Evolutionary conservation across 352 stramenopile genomes (phyloP), one percentile per base, ranked within the genome.

Genomic region (Phytophthora multivora): DNA sequence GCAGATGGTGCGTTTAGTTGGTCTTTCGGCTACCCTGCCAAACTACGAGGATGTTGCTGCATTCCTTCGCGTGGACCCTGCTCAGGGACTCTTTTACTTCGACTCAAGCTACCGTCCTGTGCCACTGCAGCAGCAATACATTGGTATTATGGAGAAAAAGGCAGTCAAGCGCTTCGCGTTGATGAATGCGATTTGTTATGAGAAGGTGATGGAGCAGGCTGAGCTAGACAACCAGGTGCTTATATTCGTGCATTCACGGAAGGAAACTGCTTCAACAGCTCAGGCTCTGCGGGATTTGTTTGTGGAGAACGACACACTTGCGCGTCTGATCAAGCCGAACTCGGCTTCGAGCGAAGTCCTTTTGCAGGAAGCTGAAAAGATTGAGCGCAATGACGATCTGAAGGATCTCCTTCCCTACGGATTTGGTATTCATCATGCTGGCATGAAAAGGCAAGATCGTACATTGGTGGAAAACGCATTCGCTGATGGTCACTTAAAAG

Each of bases 101-200:
- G 98, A 99, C 66, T 98, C 98, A 62, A 98, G 90, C 45, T 99
- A 98, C 73, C 93, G 98, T 3, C 98, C 98, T 4, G 98, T 99
- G 55, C 97, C 98, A 5, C 75, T 99, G 62, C 97, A 99, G 75
- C 98, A 99, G 84, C 97, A 99, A 75, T 99, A 99, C 74, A 98
- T 99, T 71, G 98, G 98, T 11, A 97, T 99, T 39, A 99, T 97
- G 45, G 97, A 99, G 76, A 98, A 98, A 66, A 99, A 99, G 77
- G 95, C 98, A 23, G 97, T 99, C 55, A 99, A 99, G 75, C 87
- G 97, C 2, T 98, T 99, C 63, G 88, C 97, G 40, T 78, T 99
- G 68, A 99, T 99, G 90, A 99, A 99, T 79, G 95, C 99, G 59
- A 99, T 99, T 61, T 99, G 97, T 63, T 99, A 99, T 70, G 98